Evolutionary conservation across 352 stramenopile genomes (phyloP).

Genomic region (Pythium apleroticum): DNA sequence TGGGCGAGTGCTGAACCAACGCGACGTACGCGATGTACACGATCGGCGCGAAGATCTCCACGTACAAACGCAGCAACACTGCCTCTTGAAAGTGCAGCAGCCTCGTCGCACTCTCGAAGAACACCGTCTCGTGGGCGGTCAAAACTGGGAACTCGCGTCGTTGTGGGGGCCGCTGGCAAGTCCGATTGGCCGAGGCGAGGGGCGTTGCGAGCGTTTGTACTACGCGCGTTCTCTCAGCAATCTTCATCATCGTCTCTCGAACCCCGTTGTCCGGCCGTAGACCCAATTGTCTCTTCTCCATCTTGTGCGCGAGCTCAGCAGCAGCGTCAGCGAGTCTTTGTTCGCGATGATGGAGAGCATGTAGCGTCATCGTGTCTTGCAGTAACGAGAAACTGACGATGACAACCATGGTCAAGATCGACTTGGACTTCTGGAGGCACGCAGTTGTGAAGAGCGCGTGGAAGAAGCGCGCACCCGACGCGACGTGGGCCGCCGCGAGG

Average conservation of each 20-base stretch:
- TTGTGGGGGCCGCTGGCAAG: too few species aligned
- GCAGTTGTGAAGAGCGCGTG: conserved; percentile 14
- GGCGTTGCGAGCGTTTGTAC: too few species aligned
- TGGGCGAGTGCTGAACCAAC: background rate
- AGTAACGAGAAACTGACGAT: background rate
- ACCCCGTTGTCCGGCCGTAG: too few species aligned
- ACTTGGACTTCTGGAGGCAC: conserved; percentile 11
- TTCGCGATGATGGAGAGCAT: background rate
- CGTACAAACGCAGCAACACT: conserved; percentile 19
- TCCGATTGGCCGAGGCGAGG: too few species aligned
- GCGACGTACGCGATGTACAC: conserved; percentile 6
- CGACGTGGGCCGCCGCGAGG: conserved; percentile 1
- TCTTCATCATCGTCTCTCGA: too few species aligned
- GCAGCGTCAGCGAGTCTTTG: too few species aligned
- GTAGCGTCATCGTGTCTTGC: background rate
- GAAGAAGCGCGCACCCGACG: conserved; percentile 15
- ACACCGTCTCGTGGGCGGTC: background rate
- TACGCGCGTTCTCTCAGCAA: too few species aligned
- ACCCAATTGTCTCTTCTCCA: too few species aligned
- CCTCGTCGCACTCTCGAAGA: background rate
- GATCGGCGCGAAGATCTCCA: conserved; percentile 14
- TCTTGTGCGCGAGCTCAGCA: too few species aligned
- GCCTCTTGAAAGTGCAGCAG: conserved; percentile 9
- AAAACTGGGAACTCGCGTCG: too few species aligned
- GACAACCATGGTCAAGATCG: background rate